Conservation (phyloP, 23 red algal genomes). For the Gracilariopsis chorda region DNA sequence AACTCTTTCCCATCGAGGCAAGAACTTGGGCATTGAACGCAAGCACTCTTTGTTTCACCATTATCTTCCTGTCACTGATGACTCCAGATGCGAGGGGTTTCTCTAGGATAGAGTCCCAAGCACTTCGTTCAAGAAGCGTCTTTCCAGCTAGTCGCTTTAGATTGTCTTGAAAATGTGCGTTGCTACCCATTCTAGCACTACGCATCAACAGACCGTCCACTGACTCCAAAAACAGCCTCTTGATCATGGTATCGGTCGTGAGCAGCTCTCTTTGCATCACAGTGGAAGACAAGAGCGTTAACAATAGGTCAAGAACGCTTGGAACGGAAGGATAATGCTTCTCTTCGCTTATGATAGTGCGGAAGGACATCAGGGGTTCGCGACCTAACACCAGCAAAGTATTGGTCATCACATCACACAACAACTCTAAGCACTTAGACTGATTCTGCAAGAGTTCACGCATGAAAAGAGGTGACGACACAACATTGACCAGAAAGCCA, state of each 20-base stretch:
- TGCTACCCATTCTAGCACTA: background rate
- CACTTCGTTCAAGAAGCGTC: background rate
- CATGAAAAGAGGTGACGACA: background rate
- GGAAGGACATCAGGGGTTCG: background rate
- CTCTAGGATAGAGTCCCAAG: background rate
- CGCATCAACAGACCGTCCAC: background rate
- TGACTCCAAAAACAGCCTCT: background rate
- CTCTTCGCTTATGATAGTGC: background rate
- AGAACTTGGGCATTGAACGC: slow-evolving; percentile 25
- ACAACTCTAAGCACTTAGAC: background rate
- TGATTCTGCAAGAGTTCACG: background rate
- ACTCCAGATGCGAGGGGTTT: background rate
- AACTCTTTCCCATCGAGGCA: slow-evolving; percentile 43
- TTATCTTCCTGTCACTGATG: background rate
- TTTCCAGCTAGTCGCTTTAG: background rate
- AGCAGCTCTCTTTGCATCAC: slow-evolving; percentile 46
- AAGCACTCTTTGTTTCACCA: background rate
- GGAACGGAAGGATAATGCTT: background rate
- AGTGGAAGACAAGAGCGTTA: slow-evolving; percentile 31
- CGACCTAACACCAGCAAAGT: background rate
- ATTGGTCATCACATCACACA: slow-evolving; percentile 29
- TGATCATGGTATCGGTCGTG: background rate
- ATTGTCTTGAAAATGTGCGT: background rate
- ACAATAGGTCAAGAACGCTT: background rate
- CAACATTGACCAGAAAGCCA: slow-evolving; percentile 5